phyloP scores from a whole-genome alignment of 2,329 filamentous ascomycete genomes.

The Paecilomyces fulvus region DNA sequence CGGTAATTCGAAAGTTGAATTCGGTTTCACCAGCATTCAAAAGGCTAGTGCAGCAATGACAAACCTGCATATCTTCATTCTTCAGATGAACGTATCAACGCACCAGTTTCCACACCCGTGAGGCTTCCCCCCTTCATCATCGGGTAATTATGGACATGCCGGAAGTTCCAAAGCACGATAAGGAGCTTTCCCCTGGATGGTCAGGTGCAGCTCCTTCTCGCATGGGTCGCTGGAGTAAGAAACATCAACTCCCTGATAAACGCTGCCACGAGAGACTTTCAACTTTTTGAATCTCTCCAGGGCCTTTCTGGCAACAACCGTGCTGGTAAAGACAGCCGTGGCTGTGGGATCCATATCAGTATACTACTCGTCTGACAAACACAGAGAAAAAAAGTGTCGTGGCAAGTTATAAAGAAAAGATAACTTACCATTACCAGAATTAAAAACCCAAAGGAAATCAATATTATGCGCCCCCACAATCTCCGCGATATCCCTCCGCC shows the following conservation, averaged over 20 bases:
- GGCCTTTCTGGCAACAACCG: conserved; percentile 25
- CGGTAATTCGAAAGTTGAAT: not conserved
- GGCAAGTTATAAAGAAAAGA: not conserved
- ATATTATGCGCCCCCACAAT: conserved; percentile 27
- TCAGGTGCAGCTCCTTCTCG: conserved; percentile 28
- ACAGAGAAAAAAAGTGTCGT: not conserved
- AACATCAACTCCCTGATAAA: conserved; percentile 26
- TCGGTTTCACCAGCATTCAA: not conserved
- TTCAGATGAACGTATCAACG: not conserved
- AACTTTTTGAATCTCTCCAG: conserved; percentile 23
- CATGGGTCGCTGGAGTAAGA: conserved; percentile 33
- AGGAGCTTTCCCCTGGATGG: not conserved
- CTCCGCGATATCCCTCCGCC: conserved; percentile 26
- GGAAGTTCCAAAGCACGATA: not conserved
- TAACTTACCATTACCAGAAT: conserved; percentile 35
- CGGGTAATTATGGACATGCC: not conserved
- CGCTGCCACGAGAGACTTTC: conserved; percentile 14
- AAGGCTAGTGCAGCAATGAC: not conserved
- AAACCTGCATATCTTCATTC: too few relatives aligned
- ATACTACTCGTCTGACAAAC: not conserved
- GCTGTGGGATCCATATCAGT: conserved; percentile 13
- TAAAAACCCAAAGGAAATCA: conserved; percentile 35
- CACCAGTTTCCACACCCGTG: not conserved
- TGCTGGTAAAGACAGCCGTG: conserved; percentile 32
- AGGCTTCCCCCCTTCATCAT: not conserved